Base-by-base conservation (phyloP, 495 filamentous ascomycete genomes). In the Oidiodendron maius region DNA sequence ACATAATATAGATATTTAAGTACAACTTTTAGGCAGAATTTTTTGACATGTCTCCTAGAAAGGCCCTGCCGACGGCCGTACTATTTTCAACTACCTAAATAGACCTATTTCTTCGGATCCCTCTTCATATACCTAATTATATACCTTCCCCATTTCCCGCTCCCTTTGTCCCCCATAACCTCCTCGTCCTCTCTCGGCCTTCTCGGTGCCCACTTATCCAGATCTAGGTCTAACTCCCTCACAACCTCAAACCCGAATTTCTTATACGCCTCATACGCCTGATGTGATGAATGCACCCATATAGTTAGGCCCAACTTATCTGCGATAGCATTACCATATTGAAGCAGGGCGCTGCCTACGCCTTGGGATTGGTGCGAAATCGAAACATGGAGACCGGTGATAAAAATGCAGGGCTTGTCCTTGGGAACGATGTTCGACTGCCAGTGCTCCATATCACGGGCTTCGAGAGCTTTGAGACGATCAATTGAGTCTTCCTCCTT, bases 261-360 rank as follows among this genome's bases (percentile, higher is more conserved):
- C 35, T 48, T 56, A 44, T 64, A 64, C 12, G 55, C 47, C 40
- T 45, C 44, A 40, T 46, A 55, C n/a, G 59, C 61, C 18, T 52
- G 46, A 21, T 57, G 47, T 22, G 61, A 63, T 28, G 61, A 63
- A 34, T 61, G 59, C 18, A 61, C 59, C 61, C 61, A 63, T 12
- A 54, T 49, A 12, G 52, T 49, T 13, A 61, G 40, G 9, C 67
- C 65, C 8, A 65, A 42, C n/a, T 50, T 28, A 52, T 77, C 72
- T 1, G 69, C 70, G 24, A 66, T 53, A 22, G 63, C 53, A 42
- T 64, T 72, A 0, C 70, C 70, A 61, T 69, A 70, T 34, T 61
- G 48, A 12, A 77, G 48, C 3, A 75, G 61, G 54, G 67, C 59
- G 13, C 63, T 57, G 4, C 64, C 71, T 5, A 71, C 68, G 5